Evolutionary conservation across 2,329 filamentous ascomycete genomes (phyloP).

Genomic region (Sclerotiophoma versabilis): DNA sequence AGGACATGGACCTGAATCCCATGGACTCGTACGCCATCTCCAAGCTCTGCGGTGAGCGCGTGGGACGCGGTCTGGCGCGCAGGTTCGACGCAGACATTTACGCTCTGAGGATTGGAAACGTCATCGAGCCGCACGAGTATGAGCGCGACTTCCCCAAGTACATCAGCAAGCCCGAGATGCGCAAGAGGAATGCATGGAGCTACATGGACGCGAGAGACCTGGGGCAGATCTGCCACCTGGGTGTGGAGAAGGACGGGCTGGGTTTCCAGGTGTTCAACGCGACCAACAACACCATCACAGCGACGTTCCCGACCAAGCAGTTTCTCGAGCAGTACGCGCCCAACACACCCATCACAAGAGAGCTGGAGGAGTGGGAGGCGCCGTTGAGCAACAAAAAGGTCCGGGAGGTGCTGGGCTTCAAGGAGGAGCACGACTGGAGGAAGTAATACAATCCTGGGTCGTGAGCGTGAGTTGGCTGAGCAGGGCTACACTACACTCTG

Average conservation of each 20-base stretch:
- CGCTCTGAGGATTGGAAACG: conserved; percentile 65
- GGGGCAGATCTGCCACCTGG: conserved; percentile 66
- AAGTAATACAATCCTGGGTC: conserved; percentile 45
- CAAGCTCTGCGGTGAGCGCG: conserved; percentile 66
- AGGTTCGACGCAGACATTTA: conserved; percentile 67
- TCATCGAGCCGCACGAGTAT: conserved; percentile 69
- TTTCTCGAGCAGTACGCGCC: conserved; percentile 61
- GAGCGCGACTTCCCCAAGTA: conserved; percentile 60
- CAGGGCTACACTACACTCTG: too few species aligned
- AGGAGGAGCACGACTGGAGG: conserved; percentile 65
- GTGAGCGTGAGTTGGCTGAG: neutral
- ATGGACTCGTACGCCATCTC: conserved; percentile 69
- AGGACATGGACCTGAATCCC: conserved; percentile 65
- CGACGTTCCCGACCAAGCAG: conserved; percentile 58
- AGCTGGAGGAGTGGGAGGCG: conserved; percentile 66
- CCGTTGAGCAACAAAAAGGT: conserved; percentile 69
- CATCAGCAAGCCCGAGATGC: conserved; percentile 58
- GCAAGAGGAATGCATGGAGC: conserved; percentile 67
- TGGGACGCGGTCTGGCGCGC: conserved; percentile 63
- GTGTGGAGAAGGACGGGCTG: conserved; percentile 61
- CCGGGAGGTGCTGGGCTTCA: conserved; percentile 64
- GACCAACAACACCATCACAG: conserved; percentile 68
- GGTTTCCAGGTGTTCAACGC: conserved; percentile 72
- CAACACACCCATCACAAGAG: conserved; percentile 59
- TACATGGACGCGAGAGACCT: conserved; percentile 70